Evolutionary conservation across 1,284 basidiomycete species (phyloP).

Genomic region (Papiliotrema terrestris): DNA sequence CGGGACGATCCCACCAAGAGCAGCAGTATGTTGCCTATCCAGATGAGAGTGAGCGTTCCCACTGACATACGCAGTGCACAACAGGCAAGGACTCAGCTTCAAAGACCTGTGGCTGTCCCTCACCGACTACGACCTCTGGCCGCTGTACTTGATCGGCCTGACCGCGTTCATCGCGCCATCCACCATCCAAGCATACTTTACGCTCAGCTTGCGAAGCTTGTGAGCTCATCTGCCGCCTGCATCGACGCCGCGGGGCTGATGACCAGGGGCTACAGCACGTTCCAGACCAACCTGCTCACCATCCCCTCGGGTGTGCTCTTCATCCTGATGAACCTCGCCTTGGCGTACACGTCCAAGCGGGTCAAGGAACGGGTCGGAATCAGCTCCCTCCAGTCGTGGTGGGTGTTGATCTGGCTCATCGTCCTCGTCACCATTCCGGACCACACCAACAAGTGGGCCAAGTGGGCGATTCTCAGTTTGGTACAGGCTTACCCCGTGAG

Average conservation of each 20-base stretch:
- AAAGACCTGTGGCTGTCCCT: conserved; percentile 30
- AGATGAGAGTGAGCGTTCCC: neutral
- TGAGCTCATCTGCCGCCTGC: neutral
- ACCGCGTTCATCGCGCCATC: conserved; percentile 26
- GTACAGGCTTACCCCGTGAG: conserved; percentile 18
- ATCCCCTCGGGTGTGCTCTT: conserved; percentile 38
- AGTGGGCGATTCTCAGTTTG: conserved; percentile 20
- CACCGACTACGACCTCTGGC: conserved; percentile 48
- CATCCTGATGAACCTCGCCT: conserved; percentile 35
- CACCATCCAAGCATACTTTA: conserved; percentile 37
- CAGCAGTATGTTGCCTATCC: conserved; percentile 15
- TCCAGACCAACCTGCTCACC: conserved; percentile 46
- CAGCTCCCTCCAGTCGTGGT: conserved; percentile 20
- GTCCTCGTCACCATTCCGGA: conserved; percentile 11
- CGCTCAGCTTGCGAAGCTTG: conserved; percentile 18
- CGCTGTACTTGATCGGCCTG: conserved; percentile 43
- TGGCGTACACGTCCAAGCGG: conserved; percentile 28
- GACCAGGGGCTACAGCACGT: conserved; percentile 39
- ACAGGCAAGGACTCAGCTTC: conserved; percentile 45
- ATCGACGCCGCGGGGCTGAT: neutral
- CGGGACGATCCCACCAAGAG: conserved; percentile 51
- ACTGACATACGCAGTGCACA: conserved; percentile 42
- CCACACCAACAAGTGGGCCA: neutral
- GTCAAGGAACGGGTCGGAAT: conserved; percentile 27
- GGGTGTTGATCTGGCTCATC: conserved; percentile 33